Evolutionary conservation across 2,329 filamentous ascomycete species (phyloP).

Genomic region (Arachnomyces sp.): DNA sequence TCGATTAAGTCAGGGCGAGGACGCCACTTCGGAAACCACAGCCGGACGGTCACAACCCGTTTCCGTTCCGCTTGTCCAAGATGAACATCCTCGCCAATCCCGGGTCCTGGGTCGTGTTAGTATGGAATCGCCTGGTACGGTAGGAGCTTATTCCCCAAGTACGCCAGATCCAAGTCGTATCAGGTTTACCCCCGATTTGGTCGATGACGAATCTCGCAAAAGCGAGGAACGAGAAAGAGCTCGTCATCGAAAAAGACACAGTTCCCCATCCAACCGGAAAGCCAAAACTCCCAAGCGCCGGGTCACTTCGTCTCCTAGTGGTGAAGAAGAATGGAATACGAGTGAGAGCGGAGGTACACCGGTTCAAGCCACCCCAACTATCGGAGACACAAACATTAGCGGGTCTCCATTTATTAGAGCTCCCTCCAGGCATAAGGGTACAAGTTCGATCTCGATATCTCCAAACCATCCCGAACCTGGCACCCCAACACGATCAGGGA

Average conservation of each 20-base stretch:
- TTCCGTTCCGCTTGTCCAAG: too few species aligned
- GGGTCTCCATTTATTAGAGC: constrained; percentile 44
- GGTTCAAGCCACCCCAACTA: constrained; percentile 19
- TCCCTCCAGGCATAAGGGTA: constrained; percentile 20
- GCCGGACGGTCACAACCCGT: too few species aligned
- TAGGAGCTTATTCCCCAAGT: too few species aligned
- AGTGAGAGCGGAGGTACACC: constrained; percentile 17
- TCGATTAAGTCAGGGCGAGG: too few species aligned
- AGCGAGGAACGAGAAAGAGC: constrained; percentile 10
- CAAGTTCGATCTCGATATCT: constrained; percentile 5
- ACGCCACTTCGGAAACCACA: too few species aligned
- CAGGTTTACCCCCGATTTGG: constrained; percentile 2
- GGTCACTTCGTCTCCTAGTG: constrained; percentile 19
- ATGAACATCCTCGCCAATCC: too few species aligned
- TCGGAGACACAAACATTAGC: constrained; percentile 35
- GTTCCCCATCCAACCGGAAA: constrained; percentile 23
- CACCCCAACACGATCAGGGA: constrained; percentile 7
- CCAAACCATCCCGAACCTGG: constrained; percentile 3
- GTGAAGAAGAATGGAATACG: constrained; percentile 15
- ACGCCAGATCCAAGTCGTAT: too few species aligned
- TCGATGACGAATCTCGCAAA: constrained; percentile 15
- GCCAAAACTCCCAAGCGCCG: constrained; percentile 22
- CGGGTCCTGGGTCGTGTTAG: too few species aligned
- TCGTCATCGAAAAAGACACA: constrained; percentile 24
- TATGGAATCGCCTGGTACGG: too few species aligned